Conservation (phyloP, 2,329 filamentous ascomycete species). For the Diaporthe ilicicola region DNA sequence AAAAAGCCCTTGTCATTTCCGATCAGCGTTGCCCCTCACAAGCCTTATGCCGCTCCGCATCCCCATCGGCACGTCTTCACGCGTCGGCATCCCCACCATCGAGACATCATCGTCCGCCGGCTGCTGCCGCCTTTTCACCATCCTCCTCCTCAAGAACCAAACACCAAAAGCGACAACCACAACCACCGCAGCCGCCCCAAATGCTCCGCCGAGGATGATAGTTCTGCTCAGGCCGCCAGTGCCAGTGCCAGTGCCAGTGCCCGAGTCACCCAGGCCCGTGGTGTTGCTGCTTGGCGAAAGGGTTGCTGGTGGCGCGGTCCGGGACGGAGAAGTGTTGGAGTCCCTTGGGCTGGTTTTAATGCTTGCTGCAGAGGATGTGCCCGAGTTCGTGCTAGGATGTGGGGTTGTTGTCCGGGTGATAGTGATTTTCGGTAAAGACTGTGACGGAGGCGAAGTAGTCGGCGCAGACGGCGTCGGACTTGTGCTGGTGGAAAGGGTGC, state of each 20-base stretch:
- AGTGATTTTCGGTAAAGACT: too few species aligned
- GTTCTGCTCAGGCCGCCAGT: background rate
- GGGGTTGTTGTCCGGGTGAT: too few species aligned
- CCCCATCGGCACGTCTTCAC: background rate
- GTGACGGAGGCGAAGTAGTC: too few species aligned
- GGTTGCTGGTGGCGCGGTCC: background rate
- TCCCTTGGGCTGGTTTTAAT: background rate
- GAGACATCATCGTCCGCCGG: background rate
- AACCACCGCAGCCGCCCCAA: background rate
- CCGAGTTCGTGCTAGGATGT: too few species aligned
- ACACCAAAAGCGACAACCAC: background rate
- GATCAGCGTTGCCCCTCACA: constrained; percentile 5
- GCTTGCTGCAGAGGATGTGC: too few species aligned
- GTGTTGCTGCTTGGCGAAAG: background rate
- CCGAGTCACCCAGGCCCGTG: background rate
- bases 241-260: too few species aligned
- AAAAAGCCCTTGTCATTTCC: background rate
- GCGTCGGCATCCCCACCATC: background rate
- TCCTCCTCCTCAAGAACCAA: background rate
- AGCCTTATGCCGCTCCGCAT: constrained; percentile 5
- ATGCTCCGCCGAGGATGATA: background rate
- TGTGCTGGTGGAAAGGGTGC: background rate
- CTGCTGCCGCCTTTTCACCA: background rate
- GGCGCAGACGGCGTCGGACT: too few species aligned
- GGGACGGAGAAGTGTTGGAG: background rate